A percentile compares a stretch with the other conserved stretches of the same genome.
Conservation (phyloP, 1,284 basidiomycete species). For the Boletus mariae region DNA sequence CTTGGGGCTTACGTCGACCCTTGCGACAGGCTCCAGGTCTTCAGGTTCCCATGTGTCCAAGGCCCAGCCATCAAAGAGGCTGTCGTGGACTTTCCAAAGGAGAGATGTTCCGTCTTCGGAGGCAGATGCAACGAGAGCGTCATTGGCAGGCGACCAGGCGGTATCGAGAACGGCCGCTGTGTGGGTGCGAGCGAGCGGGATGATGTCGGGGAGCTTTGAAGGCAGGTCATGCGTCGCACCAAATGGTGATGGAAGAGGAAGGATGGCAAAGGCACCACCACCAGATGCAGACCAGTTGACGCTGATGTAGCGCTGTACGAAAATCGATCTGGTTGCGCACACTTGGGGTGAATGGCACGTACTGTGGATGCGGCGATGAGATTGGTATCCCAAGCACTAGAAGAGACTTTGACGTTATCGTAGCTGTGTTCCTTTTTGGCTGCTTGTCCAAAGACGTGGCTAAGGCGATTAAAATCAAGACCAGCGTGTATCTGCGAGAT, state of each 20-base stretch:
- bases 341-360: conserved; percentile 16
- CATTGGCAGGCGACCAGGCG: conserved; percentile 94
- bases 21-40: conserved; percentile 81
- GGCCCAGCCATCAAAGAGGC: conserved; percentile 82
- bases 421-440: conserved; percentile 81
- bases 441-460: conserved; percentile 87
- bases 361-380: conserved; percentile 84
- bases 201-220: conserved; percentile 85
- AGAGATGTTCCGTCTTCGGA: conserved; percentile 93
- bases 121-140: conserved; percentile 83
- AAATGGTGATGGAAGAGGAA: conserved; percentile 82
- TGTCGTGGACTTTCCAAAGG: conserved; percentile 80
- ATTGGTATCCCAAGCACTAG: conserved; percentile 96
- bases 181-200: conserved; percentile 88
- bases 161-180: conserved; percentile 91
- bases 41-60: conserved; percentile 76
- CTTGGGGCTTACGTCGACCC: conserved; percentile 71
- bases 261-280: conserved; percentile 91
- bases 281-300: conserved; percentile 96
- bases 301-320: conserved; percentile 71
- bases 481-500: conserved; percentile 4
- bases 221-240: conserved; percentile 52
- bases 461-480: conserved; percentile 31
- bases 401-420: conserved; percentile 90
- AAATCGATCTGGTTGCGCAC: background rate